Conservation (phyloP, 1,139 yeast genomes). For the Geotrichum australiense region DNA sequence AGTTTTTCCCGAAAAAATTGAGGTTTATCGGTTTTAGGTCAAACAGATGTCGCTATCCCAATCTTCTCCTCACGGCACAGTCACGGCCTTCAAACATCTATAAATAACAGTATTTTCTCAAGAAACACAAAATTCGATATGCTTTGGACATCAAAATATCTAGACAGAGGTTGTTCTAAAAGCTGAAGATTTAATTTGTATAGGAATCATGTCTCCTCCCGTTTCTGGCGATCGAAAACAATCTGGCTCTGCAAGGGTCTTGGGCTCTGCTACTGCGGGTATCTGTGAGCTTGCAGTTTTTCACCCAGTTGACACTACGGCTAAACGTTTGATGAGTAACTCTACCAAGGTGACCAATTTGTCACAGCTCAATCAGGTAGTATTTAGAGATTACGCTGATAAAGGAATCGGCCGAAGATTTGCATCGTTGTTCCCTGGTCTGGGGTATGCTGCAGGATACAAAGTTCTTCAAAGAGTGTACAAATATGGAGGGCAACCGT, state of each 20-base stretch:
- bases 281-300: slow-evolving; percentile 92
- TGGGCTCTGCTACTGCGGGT: slow-evolving; percentile 98
- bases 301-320: slow-evolving; percentile 96
- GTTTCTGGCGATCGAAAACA: slow-evolving; percentile 62
- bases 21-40: too few species aligned
- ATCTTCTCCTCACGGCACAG: too few species aligned
- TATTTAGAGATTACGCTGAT: slow-evolving; percentile 75
- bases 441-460: slow-evolving; percentile 97
- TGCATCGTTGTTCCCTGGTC: slow-evolving; percentile 89
- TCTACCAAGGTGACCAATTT: slow-evolving; percentile 54
- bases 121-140: too few species aligned
- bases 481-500: slow-evolving; percentile 99
- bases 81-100: too few species aligned
- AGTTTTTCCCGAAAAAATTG: too few species aligned
- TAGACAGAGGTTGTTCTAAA: too few species aligned
- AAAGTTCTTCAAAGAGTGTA: slow-evolving; percentile 95
- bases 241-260: slow-evolving; percentile 81
- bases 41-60: too few species aligned
- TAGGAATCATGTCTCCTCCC: slow-evolving; percentile 44
- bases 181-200: too few species aligned
- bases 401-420: slow-evolving; percentile 65
- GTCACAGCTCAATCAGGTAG: slow-evolving; percentile 69
- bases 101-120: too few species aligned
- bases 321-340: slow-evolving; percentile 96
- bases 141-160: too few species aligned